Conservation (phyloP, 2,329 filamentous ascomycete species). For the Didymosphaeria variabile region DNA sequence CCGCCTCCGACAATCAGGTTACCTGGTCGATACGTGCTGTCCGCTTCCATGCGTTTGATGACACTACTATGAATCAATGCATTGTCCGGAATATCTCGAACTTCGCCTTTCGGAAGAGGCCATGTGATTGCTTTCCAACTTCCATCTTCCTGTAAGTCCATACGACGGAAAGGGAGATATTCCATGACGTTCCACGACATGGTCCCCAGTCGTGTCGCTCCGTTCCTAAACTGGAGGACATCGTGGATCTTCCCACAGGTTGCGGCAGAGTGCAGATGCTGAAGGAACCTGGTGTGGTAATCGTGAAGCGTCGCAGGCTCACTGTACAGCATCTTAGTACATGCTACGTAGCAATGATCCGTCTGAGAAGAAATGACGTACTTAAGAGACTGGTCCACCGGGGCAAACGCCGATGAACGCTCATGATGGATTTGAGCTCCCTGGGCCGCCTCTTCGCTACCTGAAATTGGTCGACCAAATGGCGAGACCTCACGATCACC, state of each 20-base stretch:
- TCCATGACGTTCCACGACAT: constrained; percentile 81
- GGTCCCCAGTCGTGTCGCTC: constrained; percentile 65
- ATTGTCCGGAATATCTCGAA: constrained; percentile 76
- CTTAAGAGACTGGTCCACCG: background rate
- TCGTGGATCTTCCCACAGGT: constrained; percentile 71
- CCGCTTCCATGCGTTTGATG: constrained; percentile 72
- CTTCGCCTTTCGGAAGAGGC: constrained; percentile 80
- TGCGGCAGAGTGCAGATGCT: constrained; percentile 66
- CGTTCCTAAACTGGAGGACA: constrained; percentile 71
- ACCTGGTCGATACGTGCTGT: constrained; percentile 74
- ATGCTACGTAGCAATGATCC: no score
- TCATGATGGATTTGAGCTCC: constrained; percentile 29
- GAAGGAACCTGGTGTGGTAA: constrained; percentile 58
- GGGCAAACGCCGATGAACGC: background rate
- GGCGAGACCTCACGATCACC: background rate
- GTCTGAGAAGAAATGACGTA: background rate
- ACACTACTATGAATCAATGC: constrained; percentile 78
- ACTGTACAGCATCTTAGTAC: no score
- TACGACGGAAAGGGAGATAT: constrained; percentile 80
- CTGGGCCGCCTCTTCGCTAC: background rate
- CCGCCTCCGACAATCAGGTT: constrained; percentile 84
- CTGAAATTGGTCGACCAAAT: background rate
- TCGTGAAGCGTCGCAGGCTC: background rate
- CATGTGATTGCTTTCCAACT: constrained; percentile 83
- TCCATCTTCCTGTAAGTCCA: constrained; percentile 77